Evolutionary conservation across 2,329 filamentous ascomycete genomes (phyloP).

Genomic region (Calonectria leucothoes): DNA sequence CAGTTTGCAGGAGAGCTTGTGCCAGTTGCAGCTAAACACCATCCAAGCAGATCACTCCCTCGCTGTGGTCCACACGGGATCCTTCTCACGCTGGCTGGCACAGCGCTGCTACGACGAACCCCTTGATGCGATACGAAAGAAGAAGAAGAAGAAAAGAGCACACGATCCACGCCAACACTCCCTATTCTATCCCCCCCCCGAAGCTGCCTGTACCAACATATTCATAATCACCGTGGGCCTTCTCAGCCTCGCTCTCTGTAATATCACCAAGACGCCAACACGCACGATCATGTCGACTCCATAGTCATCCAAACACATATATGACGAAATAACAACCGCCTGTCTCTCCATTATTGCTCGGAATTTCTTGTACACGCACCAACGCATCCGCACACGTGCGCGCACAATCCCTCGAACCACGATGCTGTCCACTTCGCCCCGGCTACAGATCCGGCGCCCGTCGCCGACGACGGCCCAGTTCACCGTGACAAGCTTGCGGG

Average conservation of each 20-base stretch:
- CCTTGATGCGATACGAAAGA: not conserved
- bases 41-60: not conserved
- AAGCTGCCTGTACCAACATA: not conserved
- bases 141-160: too few relatives aligned
- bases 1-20: not conserved
- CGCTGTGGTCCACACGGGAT: not conserved
- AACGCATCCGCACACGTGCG: not conserved
- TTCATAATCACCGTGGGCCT: not conserved
- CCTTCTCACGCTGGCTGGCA: not conserved
- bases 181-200: too few relatives aligned
- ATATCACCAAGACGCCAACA: not conserved
- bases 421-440: constrained; percentile 74
- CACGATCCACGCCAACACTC: not conserved
- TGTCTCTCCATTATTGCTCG: not conserved
- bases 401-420: constrained; percentile 23
- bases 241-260: not conserved
- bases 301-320: not conserved
- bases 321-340: not conserved
- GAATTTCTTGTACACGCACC: not conserved
- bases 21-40: not conserved
- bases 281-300: not conserved
- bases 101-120: not conserved
- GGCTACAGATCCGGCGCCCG: constrained; percentile 73
- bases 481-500: constrained; percentile 85
- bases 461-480: constrained; percentile 93